phyloP scores from a whole-genome alignment of 2,329 filamentous ascomycete genomes.

The Fusarium bulbicola region DNA sequence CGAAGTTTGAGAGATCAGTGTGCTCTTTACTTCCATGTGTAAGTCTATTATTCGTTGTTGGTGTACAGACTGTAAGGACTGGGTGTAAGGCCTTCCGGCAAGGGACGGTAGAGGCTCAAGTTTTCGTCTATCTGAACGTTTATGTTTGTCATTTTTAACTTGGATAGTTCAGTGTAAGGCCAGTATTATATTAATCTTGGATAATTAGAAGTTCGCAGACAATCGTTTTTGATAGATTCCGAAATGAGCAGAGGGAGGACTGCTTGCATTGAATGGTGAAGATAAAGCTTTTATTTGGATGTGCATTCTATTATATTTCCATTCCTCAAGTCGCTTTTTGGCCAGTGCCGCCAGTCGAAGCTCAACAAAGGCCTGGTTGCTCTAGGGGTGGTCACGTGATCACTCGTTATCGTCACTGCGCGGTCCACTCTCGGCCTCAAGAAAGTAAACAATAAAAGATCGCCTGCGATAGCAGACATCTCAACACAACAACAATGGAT shows the following conservation, averaged over 20 bases:
- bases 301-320: fast-evolving
- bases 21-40: too few relatives aligned
- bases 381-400: neutral
- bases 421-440: too few relatives aligned
- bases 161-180: neutral
- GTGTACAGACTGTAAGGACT: too few relatives aligned
- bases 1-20: neutral
- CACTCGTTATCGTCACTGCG: fast-evolving
- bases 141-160: neutral
- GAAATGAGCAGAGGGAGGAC: too few relatives aligned
- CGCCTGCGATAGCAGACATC: too few relatives aligned
- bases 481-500: neutral
- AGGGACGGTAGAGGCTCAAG: neutral
- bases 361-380: neutral
- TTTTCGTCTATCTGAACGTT: neutral
- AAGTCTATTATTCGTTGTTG: neutral
- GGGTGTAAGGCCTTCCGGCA: neutral
- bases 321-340: neutral
- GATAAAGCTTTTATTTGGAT: too few relatives aligned
- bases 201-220: neutral
- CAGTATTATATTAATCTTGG: neutral
- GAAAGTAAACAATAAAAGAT: neutral
- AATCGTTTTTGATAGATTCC: fast-evolving
- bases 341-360: neutral
- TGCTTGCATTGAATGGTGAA: neutral